Evolutionary conservation across 208 protist species (phyloP), one percentile per base, ranked within the genome.

Genomic region (Novymonas esmeraldas): DNA sequence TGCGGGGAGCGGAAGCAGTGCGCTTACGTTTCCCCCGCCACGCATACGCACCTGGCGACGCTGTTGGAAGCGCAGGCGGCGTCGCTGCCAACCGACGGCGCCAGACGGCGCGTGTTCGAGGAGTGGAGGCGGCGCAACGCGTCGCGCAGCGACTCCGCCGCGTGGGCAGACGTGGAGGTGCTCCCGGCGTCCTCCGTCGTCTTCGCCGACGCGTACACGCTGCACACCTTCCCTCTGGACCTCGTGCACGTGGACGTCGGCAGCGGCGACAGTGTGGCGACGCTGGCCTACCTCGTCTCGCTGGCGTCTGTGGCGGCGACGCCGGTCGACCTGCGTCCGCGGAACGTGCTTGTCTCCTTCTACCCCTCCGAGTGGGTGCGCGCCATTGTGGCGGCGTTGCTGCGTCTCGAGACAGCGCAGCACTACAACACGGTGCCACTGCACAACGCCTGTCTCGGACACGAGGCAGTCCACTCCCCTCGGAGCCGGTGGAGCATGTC

Each of bases 221-320:
- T 82, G 14, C 45, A 61, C 22, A 33, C n/a, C 3, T 62, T 69
- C 28, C 20, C 38, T 11, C 61, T 78, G 62, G 69, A 80, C 50
- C 33, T 86, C 2, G 76, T 86, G 5, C 71, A 82, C 64, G 61
- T 82, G 49, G 76, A 86, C 46, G 49, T 80, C 1, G 64, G 38
- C 63, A 56, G 55, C n/a, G 73, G 67, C 14, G 62, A 79, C 29
- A 41, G 51, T n/a, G 39, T 80, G 4, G 71, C 76, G 18, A 33
- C 54, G 2, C 33, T 86, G 6, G 60, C 45, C 2, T 82, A 61
- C 45, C 56, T 86, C 14, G 24, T 41, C 3, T 49, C 64, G 22
- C 44, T 85, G 7, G 48, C 51, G 5, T 22, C 33, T 24, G 51
- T 2, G 5, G 29, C 29, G 0, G 29, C 5, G 9, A 9, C 5